These are phyloP conservation scores for Sonneratia caseolaris DNA, from an alignment of 345 rosid species.

Conservation along the genomic window DNA sequence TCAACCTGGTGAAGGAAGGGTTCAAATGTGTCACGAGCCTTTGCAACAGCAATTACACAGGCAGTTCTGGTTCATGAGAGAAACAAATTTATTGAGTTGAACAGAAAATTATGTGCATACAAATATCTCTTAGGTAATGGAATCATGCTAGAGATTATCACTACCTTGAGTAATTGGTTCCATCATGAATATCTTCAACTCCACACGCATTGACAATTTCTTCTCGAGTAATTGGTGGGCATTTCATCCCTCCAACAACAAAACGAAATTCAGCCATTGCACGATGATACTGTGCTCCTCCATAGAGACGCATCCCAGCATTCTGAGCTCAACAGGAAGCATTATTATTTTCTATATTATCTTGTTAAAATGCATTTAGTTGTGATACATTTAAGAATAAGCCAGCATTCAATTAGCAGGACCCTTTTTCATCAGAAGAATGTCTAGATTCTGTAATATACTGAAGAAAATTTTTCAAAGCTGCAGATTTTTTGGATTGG, in stretches of 20 bases:
- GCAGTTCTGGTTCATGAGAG: slow-evolving; percentile 59
- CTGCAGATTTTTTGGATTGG: neutral
- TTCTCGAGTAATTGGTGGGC: slow-evolving; percentile 85
- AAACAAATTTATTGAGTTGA: slow-evolving; percentile 10
- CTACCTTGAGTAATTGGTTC: slow-evolving; percentile 91
- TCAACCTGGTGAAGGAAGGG: slow-evolving; percentile 86
- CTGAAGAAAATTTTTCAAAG: neutral
- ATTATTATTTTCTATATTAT: neutral
- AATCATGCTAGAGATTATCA: slow-evolving; percentile 1
- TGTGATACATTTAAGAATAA: neutral
- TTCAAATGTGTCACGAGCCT: slow-evolving; percentile 91
- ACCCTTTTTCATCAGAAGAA: neutral
- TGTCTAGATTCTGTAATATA: neutral
- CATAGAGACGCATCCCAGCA: slow-evolving; percentile 95
- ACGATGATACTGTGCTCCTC: slow-evolving; percentile 92
- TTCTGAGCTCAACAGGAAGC: slow-evolving; percentile 30
- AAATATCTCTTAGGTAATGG: slow-evolving; percentile 9
- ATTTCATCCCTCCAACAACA: slow-evolving; percentile 83
- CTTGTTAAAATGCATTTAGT: neutral
- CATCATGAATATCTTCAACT: slow-evolving; percentile 95
- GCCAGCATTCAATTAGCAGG: neutral
- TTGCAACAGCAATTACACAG: slow-evolving; percentile 95
- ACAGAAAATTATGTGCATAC: slow-evolving; percentile 8
- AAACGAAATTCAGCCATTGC: slow-evolving; percentile 98
- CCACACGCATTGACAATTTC: slow-evolving; percentile 97